A percentile compares a stretch with the other conserved stretches of the same genome.
phyloP scores from a whole-genome alignment of 495 filamentous ascomycete species.

The Clavariopsis aquatica region DNA sequence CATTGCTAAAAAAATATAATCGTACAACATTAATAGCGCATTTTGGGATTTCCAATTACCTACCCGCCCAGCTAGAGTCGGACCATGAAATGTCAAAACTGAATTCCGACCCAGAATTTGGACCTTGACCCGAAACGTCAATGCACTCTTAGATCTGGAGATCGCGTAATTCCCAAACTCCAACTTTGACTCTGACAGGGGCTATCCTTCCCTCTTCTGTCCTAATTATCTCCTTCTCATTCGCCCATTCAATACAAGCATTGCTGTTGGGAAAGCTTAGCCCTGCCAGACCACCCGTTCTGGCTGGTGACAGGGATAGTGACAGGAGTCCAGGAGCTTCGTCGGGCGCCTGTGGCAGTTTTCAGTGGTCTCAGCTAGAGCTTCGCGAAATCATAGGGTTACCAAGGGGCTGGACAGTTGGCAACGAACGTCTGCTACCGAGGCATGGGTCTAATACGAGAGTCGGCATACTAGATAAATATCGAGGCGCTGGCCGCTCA shows the following conservation, averaged over 20 bases:
- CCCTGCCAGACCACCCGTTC: slow-evolving; percentile 17
- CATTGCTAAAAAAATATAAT: background rate
- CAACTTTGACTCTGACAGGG: slow-evolving; percentile 5
- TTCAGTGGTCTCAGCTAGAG: slow-evolving; percentile 22
- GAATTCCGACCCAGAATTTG: background rate
- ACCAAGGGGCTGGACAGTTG: slow-evolving; percentile 6
- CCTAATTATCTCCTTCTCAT: background rate
- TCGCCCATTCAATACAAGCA: slow-evolving; percentile 16
- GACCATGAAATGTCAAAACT: background rate
- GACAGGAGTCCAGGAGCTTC: slow-evolving; percentile 17
- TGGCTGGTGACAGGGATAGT: slow-evolving; percentile 5
- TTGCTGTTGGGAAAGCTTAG: slow-evolving; percentile 20
- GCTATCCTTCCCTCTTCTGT: slow-evolving; percentile 1
- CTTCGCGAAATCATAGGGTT: slow-evolving; percentile 6
- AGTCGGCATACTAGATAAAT: background rate
- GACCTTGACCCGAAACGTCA: slow-evolving; percentile 24
- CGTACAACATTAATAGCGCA: background rate
- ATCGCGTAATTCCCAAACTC: slow-evolving; percentile 27
- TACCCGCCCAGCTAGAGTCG: background rate
- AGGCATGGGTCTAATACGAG: too few relatives aligned
- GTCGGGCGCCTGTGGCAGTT: slow-evolving; percentile 11
- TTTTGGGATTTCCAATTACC: too few relatives aligned
- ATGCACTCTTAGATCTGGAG: slow-evolving; percentile 24
- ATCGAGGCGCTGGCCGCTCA: background rate
- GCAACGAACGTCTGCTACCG: background rate